Evolutionary conservation across 768 basidiomycete species (phyloP).

Genomic region (Auricularia heimuer): DNA sequence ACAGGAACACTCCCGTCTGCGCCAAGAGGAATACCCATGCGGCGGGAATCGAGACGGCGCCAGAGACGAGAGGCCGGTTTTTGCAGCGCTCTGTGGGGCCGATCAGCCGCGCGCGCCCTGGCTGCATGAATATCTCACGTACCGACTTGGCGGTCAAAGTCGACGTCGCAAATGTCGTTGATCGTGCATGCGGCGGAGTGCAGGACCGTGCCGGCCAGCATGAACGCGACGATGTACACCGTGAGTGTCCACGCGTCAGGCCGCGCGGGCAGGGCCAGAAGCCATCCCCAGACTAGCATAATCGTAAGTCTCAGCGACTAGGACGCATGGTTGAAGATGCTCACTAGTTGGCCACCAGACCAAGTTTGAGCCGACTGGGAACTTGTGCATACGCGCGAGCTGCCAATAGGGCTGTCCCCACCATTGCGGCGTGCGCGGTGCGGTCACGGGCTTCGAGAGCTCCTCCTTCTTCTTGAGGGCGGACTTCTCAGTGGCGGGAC

Average conservation of each 20-base stretch:
- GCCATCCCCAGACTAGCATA: background rate
- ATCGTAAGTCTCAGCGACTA: background rate
- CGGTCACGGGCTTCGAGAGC: background rate
- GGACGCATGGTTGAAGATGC: background rate
- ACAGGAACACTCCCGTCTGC: constrained; percentile 30
- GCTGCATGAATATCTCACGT: constrained; percentile 11
- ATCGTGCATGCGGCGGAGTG: constrained; percentile 44
- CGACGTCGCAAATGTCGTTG: constrained; percentile 46
- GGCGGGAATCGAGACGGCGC: constrained; percentile 34
- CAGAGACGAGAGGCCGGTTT: constrained; percentile 38
- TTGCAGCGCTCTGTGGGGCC: constrained; percentile 35
- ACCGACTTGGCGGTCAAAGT: constrained; percentile 47
- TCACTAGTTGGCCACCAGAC: background rate
- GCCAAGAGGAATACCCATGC: constrained; percentile 32
- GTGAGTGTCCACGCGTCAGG: background rate
- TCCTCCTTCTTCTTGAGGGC: background rate
- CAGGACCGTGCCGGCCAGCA: constrained; percentile 33
- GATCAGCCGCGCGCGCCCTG: background rate
- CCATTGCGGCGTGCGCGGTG: background rate
- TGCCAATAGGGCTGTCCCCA: background rate
- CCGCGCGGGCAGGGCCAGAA: background rate
- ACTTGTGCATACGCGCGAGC: background rate
- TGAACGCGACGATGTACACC: constrained; percentile 15
- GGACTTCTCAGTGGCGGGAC: background rate
- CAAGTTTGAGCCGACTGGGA: background rate